phyloP scores from a whole-genome alignment of 192 early-diverging fungal genomes.

The Pilaira anomala region DNA sequence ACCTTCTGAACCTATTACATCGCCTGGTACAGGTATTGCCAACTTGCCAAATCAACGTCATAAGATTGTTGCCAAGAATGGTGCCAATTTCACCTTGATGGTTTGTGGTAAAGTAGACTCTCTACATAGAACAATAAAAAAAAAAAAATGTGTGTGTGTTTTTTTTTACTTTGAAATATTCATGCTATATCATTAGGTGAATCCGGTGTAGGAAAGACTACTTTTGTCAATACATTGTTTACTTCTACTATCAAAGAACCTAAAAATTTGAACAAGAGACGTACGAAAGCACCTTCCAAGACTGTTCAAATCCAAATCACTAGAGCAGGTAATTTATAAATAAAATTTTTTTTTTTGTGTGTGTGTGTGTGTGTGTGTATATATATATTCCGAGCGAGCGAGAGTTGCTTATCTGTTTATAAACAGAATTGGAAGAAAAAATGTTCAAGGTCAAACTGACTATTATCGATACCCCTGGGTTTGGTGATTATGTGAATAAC shows the following conservation, averaged over 20 bases:
- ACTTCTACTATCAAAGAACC: conserved; percentile 60
- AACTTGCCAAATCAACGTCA: conserved; percentile 93
- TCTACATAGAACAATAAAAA: too few relatives aligned
- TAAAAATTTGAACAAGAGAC: conserved; percentile 49
- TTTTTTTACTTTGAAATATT: background rate
- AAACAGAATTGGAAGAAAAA: conserved; percentile 89
- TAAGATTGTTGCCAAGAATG: conserved; percentile 87
- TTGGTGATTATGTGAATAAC: conserved; percentile 98
- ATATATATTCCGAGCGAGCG: background rate
- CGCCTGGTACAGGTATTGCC: conserved; percentile 77
- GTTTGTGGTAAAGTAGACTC: conserved; percentile 86
- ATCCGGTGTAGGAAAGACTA: conserved; percentile 96
- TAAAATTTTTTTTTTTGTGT: conserved; percentile 1
- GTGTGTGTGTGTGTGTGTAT: too few relatives aligned
- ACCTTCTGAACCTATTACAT: conserved; percentile 15
- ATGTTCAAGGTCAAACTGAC: conserved; percentile 90
- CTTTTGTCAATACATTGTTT: conserved; percentile 96
- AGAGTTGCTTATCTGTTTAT: background rate
- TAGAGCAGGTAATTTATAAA: conserved; percentile 88
- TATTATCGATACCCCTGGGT: conserved; percentile 97
- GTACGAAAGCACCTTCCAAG: conserved; percentile 82
- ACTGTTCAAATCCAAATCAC: conserved; percentile 98
- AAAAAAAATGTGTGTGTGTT: background rate
- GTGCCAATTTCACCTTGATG: conserved; percentile 96
- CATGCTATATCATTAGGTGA: conserved; percentile 59